Evolutionary conservation across 208 protist species (phyloP), one percentile per base, ranked within the genome.

Genomic region (Kentomonas sorsogonicus): DNA sequence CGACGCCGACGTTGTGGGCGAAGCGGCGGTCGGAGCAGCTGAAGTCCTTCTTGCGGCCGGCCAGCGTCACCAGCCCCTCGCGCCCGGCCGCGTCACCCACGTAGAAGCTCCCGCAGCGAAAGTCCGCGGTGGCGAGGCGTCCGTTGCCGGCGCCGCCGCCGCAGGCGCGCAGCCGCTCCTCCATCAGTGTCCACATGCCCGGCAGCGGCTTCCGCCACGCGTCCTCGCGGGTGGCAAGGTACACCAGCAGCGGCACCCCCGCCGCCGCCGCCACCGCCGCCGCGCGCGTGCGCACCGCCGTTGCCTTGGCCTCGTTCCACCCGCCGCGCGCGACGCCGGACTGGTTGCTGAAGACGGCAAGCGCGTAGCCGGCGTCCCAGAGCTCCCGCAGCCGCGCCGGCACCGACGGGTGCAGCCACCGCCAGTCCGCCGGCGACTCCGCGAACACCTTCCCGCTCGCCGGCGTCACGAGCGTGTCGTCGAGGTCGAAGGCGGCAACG

Each of bases 331-430:
- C 79, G 18, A 98, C 91, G 26, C 88, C 91, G 45, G 69, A 63
- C 73, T 98, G 94, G 52, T 98, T 98, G 27, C 88, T 96, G 58
- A 97, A 80, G 16, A 98, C 70, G 1, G 94, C 83, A 1, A 98
- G 36, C 34, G 93, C 62, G 43, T 88, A 93, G 2, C 89, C 88
- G 26, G 68, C 48, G 15, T 77, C 44, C 50, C 84, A 51, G 10
- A 92, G 58, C 13, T 70, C 33, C 18, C 58, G 73, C 9, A 97
- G 60, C 52, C 75, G 54, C 1, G 29, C 26, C 1, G 67, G 63
- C 4, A 90, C 79, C 5, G 46, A 25, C 11, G 74, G 66, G 50
- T 73, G 60, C 40, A 85, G 53, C 74, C 73, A 90, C 36, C 73
- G 53, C 86, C 86, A 93, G 64, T 89, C 81, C 0, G 48, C 50